Evolutionary conservation across 768 basidiomycete genomes (phyloP), one percentile per base, ranked within the genome.

Genomic region (Cyclocybe cylindracea): DNA sequence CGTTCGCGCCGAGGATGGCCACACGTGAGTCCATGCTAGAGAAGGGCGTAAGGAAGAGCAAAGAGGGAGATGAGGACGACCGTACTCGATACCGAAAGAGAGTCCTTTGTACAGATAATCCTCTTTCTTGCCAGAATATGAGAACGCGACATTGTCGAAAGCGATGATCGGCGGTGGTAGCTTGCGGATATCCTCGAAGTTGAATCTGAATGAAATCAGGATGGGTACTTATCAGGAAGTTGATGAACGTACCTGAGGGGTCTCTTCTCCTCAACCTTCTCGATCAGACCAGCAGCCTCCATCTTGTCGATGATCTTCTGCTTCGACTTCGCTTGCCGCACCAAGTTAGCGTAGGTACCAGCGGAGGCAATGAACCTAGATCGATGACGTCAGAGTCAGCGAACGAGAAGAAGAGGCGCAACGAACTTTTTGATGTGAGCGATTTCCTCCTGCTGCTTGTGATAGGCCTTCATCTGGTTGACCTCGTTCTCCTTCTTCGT

Each of bases 301-400:
- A 99, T 99, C 84, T 99, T 99, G 80, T 99, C 96, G 72, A 99
- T 96, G 57, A 99, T 98, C 83, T 99, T 99, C 72, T 99, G 96
- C 70, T 99, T 99, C 45, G 95, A 98, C 76, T 99, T 98, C 60
- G 96, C 96, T 72, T 99, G 96, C 65, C 88, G 92, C 63, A 99
- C 96, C 59, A 99, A 84, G 71, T 99, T 99, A 61, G 96, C 97
- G 67, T 98, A 99, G 34, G 96, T 99, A 83, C 96, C 96, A 34
- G 96, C 96, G n/a, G 93, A 95, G 6, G 97, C 93, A 60, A 98
- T 98, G 82, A 98, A 98, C 66, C 94, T 87, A 43, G 19, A 18
- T 38, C 18, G 14, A 44, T 36, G 56, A 59, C 38, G 58, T 38
- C 13, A 57, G 38, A 37, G 48, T 43, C 19, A 16, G 13, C 36